Evolutionary conservation across 2,329 filamentous ascomycete genomes (phyloP).

Genomic region (Tolypocladium tundrense): DNA sequence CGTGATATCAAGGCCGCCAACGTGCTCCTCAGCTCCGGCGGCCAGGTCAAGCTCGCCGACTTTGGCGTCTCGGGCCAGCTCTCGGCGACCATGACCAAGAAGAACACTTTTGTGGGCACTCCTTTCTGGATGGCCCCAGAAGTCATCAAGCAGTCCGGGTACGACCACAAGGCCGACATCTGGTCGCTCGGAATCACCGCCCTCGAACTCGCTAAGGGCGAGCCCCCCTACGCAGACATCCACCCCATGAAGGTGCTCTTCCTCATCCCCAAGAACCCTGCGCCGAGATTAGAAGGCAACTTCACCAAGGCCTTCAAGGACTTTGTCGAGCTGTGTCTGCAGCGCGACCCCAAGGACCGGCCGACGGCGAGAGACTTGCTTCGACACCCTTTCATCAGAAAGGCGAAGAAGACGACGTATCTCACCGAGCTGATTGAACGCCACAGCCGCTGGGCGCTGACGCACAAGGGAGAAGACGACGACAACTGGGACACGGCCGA

Average conservation of each 20-base stretch:
- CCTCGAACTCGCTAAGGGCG: conserved; percentile 80
- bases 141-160: conserved; percentile 96
- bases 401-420: conserved; percentile 92
- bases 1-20: conserved; percentile 97
- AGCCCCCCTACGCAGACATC: conserved; percentile 91
- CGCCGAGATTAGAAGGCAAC: conserved; percentile 69
- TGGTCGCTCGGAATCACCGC: conserved; percentile 96
- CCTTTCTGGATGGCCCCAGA: conserved; percentile 99
- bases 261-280: conserved; percentile 87
- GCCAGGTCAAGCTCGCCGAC: conserved; percentile 93
- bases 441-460: conserved; percentile 76
- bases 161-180: conserved; percentile 96
- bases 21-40: conserved; percentile 76
- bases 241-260: conserved; percentile 98
- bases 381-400: conserved; percentile 80
- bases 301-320: conserved; percentile 79
- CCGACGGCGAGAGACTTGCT: conserved; percentile 80
- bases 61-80: conserved; percentile 96
- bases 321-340: conserved; percentile 73
- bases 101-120: conserved; percentile 96
- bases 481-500: conserved; percentile 49
- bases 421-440: conserved; percentile 92
- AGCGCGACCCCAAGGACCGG: conserved; percentile 80
- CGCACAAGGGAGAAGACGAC: conserved; percentile 62
- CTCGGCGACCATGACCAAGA: conserved; percentile 97